Conservation (phyloP, 2,329 filamentous ascomycete genomes). For the Neocatenulostroma microsporum region DNA sequence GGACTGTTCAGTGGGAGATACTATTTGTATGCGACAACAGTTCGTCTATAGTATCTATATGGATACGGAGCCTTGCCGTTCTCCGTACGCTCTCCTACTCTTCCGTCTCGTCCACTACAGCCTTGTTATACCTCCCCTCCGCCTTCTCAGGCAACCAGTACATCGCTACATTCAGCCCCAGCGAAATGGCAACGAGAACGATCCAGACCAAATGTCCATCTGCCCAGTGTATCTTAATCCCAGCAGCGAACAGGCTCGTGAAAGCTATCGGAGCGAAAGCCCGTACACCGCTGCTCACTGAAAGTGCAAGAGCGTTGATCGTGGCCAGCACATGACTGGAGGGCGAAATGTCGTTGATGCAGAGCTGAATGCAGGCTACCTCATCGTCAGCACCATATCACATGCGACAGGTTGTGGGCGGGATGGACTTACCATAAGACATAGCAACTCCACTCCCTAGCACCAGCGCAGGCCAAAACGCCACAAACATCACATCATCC, state of each 20-base stretch:
- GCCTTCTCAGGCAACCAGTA: slow-evolving; percentile 27
- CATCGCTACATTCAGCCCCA: slow-evolving; percentile 28
- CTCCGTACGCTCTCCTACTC: too few relatives aligned
- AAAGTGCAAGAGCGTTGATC: slow-evolving; percentile 62
- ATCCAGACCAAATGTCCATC: slow-evolving; percentile 60
- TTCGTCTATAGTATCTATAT: too few relatives aligned
- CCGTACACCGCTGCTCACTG: slow-evolving; percentile 53
- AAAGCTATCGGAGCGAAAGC: slow-evolving; percentile 60
- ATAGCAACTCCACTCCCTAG: slow-evolving; percentile 60
- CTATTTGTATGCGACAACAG: too few relatives aligned
- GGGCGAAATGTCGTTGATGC: slow-evolving; percentile 66
- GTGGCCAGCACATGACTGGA: slow-evolving; percentile 57
- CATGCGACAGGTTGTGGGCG: background rate
- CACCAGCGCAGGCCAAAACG: slow-evolving; percentile 37
- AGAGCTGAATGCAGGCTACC: slow-evolving; percentile 58
- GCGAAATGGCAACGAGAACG: slow-evolving; percentile 40
- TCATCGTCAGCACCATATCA: background rate
- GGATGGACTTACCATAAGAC: slow-evolving; percentile 50
- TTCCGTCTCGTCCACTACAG: too few relatives aligned
- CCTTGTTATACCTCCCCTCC: slow-evolving; percentile 8
- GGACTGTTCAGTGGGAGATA: too few relatives aligned
- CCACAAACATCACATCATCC: slow-evolving; percentile 50
- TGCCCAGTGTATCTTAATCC: slow-evolving; percentile 54
- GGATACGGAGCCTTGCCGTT: too few relatives aligned
- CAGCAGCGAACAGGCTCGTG: slow-evolving; percentile 60